Evolutionary conservation across 169 alveolate genomes (phyloP).

Genomic region (Eimeria sp.): DNA sequence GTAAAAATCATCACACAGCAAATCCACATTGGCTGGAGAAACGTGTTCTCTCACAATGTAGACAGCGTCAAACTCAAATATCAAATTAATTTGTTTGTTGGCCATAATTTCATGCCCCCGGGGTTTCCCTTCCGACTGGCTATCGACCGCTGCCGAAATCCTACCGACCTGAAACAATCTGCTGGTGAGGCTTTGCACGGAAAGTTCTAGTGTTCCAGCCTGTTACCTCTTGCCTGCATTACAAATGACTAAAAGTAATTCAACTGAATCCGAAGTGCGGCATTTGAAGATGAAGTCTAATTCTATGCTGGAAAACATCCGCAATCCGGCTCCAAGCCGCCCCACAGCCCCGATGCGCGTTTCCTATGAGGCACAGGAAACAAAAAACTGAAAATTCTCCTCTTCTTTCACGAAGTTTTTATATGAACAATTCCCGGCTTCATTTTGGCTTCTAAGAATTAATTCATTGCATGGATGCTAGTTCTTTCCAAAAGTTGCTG

Average conservation of each 20-base stretch:
- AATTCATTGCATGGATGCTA: neutral
- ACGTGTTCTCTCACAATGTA: neutral
- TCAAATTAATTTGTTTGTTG: neutral
- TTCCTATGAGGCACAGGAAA: neutral
- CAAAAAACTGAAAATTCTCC: neutral
- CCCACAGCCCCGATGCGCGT: constrained; percentile 22
- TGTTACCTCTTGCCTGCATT: neutral
- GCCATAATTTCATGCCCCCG: neutral
- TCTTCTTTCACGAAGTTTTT: neutral
- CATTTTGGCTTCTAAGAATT: neutral
- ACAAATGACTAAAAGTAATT: neutral
- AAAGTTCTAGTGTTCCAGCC: too few relatives aligned
- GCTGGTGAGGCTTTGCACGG: neutral
- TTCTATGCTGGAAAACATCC: neutral
- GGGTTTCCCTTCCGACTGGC: neutral
- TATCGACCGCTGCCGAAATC: neutral
- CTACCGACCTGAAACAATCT: neutral
- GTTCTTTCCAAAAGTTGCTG: neutral
- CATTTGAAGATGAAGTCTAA: neutral
- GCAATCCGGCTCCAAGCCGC: neutral
- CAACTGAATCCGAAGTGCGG: neutral
- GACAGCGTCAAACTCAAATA: neutral
- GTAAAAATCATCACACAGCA: too few relatives aligned
- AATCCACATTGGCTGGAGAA: neutral
- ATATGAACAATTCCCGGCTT: neutral